Percentiles rank a stretch among this genome's conserved stretches.
Evolutionary conservation across 2,329 filamentous ascomycete genomes (phyloP).

Genomic region (Coniochaeta ligniaria): DNA sequence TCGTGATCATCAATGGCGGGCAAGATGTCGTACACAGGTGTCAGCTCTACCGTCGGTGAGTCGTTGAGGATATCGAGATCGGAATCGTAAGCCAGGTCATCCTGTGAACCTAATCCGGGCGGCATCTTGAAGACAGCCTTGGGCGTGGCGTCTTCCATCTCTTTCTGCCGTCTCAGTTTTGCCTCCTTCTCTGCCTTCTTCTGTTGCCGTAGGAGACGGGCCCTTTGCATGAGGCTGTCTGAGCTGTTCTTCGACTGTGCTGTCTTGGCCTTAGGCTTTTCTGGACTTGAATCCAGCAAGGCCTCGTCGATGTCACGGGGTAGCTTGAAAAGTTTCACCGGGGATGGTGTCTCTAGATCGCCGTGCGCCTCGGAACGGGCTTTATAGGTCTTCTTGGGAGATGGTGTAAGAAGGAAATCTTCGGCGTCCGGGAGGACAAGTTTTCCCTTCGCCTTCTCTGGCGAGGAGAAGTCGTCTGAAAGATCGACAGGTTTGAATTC

Average conservation of each 20-base stretch:
- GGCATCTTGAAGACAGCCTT: background rate
- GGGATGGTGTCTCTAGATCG: background rate
- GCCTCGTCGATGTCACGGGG: background rate
- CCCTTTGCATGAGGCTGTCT: background rate
- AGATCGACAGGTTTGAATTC: background rate
- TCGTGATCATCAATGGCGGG: background rate
- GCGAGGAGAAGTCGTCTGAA: background rate
- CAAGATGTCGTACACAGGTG: background rate
- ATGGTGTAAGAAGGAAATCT: background rate
- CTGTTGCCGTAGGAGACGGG: background rate
- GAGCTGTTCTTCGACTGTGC: background rate
- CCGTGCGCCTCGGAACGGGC: background rate
- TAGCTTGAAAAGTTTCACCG: background rate
- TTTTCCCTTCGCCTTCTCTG: background rate
- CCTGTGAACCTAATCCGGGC: background rate
- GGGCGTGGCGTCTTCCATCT: background rate
- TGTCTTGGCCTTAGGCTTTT: background rate
- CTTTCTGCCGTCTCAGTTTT: background rate
- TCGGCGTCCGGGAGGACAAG: background rate
- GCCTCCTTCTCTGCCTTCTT: background rate
- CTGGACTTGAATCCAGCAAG: background rate
- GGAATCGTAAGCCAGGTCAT: background rate
- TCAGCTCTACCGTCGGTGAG: background rate
- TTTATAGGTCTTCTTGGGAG: background rate
- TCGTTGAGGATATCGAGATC: background rate